Conservation (phyloP, 345 rosid genomes). For the Streptanthus diversifolius region DNA sequence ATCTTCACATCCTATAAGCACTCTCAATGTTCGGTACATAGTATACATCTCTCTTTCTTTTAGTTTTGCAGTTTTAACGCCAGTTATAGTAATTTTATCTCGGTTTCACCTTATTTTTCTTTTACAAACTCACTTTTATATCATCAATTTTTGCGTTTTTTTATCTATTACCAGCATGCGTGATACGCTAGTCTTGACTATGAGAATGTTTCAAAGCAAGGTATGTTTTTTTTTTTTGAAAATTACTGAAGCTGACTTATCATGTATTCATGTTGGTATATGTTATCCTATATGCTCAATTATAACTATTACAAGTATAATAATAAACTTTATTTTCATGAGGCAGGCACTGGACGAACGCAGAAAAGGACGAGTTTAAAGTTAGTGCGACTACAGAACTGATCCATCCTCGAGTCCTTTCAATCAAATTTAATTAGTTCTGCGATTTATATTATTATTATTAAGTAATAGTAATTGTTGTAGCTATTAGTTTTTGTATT, state of each 20-base stretch:
- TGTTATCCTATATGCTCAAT: not conserved
- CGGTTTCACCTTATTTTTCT: not conserved
- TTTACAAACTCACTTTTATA: not conserved
- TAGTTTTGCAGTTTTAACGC: not conserved
- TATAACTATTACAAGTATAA: not conserved
- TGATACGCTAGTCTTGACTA: conserved; percentile 65
- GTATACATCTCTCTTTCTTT: not conserved
- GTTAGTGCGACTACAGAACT: conserved; percentile 8
- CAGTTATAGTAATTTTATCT: not conserved
- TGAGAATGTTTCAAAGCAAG: conserved; percentile 75
- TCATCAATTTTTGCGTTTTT: not conserved
- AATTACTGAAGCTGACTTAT: not conserved
- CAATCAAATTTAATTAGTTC: conserved; percentile 1
- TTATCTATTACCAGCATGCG: conserved; percentile 46
- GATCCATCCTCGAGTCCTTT: conserved; percentile 33
- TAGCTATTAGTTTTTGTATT: conserved; percentile 11
- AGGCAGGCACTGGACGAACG: conserved; percentile 70
- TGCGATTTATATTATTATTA: conserved; percentile 10
- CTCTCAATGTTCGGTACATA: conserved; percentile 58
- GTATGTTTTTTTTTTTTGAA: conserved; percentile 34
- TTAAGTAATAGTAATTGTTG: conserved; percentile 18
- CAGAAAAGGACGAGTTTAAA: conserved; percentile 61
- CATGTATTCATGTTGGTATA: not conserved
- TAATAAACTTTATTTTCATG: not conserved
- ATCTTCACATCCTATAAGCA: conserved; percentile 64